Conservation (phyloP, 2,329 filamentous ascomycete genomes). For the Escovopsis weberi region DNA sequence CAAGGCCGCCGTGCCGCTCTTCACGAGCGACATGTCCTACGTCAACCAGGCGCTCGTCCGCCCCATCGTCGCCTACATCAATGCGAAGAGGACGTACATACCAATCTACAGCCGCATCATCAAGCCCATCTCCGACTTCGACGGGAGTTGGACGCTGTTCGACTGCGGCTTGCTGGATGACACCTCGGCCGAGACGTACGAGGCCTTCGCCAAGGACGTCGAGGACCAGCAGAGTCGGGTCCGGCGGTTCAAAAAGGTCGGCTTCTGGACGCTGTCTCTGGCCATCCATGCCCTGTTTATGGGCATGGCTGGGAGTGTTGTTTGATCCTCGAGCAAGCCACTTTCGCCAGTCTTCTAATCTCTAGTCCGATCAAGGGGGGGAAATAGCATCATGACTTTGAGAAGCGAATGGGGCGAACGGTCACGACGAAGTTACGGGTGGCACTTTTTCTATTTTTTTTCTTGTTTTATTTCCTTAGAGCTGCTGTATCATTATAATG, state of each 20-base stretch:
- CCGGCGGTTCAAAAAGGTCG: conserved; percentile 84
- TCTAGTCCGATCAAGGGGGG: not conserved
- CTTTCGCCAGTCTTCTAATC: not conserved
- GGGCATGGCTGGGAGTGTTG: conserved; percentile 75
- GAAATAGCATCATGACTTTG: no score
- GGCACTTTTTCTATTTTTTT: no score
- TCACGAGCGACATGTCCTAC: conserved; percentile 83
- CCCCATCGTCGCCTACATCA: conserved; percentile 96
- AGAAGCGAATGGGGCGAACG: not conserved
- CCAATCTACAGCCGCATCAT: conserved; percentile 90
- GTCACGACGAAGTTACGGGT: no score
- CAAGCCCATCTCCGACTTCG: conserved; percentile 77
- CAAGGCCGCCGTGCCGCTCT: conserved; percentile 80
- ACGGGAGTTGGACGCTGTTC: conserved; percentile 88
- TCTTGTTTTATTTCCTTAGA: not conserved
- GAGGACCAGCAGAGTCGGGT: conserved; percentile 77
- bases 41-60: conserved; percentile 91
- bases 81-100: conserved; percentile 87
- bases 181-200: conserved; percentile 81
- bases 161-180: conserved; percentile 93
- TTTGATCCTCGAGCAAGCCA: conserved; percentile 19
- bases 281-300: conserved; percentile 89
- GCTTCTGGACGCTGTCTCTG: conserved; percentile 87
- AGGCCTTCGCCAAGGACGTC: conserved; percentile 84
- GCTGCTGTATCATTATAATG: conserved; percentile 6